Percentiles rank a stretch among this genome's conserved stretches.
These are phyloP conservation scores for Solanum piurae DNA, from an alignment of 257 asterid species.

Conservation along the genomic window DNA sequence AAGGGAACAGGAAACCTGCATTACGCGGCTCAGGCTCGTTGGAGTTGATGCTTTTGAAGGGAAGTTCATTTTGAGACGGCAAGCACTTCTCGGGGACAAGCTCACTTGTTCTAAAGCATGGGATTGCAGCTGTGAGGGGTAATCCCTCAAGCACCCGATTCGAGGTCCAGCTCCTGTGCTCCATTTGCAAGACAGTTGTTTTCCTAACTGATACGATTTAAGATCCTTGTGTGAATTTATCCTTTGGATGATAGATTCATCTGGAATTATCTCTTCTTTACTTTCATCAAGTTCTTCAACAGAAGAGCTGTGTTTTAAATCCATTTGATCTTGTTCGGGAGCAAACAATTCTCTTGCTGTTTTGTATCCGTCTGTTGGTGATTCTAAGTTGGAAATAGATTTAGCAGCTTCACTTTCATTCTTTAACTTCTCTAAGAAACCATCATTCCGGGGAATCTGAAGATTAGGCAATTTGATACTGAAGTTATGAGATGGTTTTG, in stretches of 20 bases:
- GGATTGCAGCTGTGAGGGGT: constrained; percentile 63
- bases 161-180: constrained; percentile 94
- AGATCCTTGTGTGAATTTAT: constrained; percentile 53
- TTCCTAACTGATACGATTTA: constrained; percentile 58
- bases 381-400: constrained; percentile 12
- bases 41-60: constrained; percentile 36
- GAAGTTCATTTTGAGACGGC: constrained; percentile 21
- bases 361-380: constrained; percentile 26
- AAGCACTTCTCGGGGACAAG: constrained; percentile 54
- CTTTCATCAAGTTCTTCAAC: constrained; percentile 10
- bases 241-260: constrained; percentile 41
- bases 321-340: not conserved
- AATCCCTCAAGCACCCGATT: constrained; percentile 73
- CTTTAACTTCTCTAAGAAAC: constrained; percentile 27
- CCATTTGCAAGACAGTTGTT: constrained; percentile 73
- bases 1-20: not conserved
- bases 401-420: constrained; percentile 11
- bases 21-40: constrained; percentile 10
- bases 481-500: constrained; percentile 11
- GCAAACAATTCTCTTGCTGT: constrained; percentile 20
- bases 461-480: constrained; percentile 29
- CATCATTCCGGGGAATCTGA: constrained; percentile 47
- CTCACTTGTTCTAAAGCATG: constrained; percentile 66
- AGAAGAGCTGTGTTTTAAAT: not conserved
- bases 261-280: constrained; percentile 32